phyloP scores from a whole-genome alignment of 2,329 filamentous ascomycete genomes.

The Talaromyces verruculosus region DNA sequence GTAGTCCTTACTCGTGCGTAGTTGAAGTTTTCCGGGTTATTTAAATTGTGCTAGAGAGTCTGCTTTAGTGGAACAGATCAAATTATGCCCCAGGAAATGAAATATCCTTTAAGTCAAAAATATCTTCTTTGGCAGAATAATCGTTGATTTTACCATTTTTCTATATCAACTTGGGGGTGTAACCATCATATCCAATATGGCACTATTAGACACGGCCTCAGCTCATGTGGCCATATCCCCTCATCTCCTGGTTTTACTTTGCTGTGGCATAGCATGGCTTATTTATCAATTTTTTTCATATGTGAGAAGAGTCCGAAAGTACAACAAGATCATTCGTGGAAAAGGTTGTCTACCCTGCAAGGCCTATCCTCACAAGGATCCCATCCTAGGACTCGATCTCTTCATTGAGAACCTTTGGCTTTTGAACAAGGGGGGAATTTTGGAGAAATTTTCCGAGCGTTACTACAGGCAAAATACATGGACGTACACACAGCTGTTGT shows the following conservation, averaged over 20 bases:
- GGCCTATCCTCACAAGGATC: slow-evolving; percentile 19
- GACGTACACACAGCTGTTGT: background rate
- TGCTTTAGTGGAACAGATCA: background rate
- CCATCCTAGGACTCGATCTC: slow-evolving; percentile 9
- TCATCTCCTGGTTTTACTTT: background rate
- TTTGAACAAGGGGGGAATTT: background rate
- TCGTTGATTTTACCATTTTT: background rate
- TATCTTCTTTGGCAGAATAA: background rate
- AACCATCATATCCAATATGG: background rate
- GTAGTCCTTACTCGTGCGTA: background rate
- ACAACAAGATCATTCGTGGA: background rate
- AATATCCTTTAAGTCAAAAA: background rate
- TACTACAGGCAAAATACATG: background rate
- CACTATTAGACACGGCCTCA: background rate
- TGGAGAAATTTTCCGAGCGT: background rate
- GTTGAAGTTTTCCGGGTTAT: background rate
- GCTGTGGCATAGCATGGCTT: background rate
- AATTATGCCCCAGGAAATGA: background rate
- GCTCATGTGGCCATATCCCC: background rate
- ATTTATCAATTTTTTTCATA: background rate
- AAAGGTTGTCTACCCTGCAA: background rate
- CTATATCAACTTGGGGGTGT: background rate
- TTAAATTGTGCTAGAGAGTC: background rate
- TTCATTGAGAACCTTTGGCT: background rate
- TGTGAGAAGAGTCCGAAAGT: background rate